Conservation (phyloP, 2,329 filamentous ascomycete genomes). For the Triangularia verruculosa region DNA sequence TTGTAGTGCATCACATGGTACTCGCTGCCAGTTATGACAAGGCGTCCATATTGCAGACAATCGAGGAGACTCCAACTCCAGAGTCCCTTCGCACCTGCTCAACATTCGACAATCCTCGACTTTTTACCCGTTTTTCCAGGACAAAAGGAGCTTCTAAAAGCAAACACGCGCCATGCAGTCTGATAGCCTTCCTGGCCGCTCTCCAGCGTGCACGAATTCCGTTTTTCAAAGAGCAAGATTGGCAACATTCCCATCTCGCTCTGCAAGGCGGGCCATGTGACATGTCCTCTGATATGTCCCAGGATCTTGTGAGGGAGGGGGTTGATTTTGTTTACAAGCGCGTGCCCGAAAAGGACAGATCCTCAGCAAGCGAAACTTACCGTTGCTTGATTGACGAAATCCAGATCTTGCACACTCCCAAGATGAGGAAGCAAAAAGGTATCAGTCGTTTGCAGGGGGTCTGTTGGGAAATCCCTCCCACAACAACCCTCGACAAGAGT, state of each 20-base stretch:
- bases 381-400: neutral
- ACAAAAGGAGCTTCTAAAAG: too few relatives aligned
- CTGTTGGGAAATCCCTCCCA: neutral
- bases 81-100: neutral
- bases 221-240: neutral
- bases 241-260: neutral
- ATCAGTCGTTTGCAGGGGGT: neutral
- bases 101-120: neutral
- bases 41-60: neutral
- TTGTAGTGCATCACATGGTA: too few relatives aligned
- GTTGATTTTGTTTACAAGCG: neutral
- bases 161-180: neutral
- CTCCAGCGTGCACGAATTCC: neutral
- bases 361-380: neutral
- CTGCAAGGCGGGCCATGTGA: neutral
- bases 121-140: neutral
- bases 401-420: neutral
- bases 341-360: neutral
- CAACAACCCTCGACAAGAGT: neutral
- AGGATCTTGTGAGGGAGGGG: neutral
- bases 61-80: neutral
- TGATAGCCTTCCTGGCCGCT: neutral
- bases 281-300: neutral
- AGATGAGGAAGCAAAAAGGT: neutral
- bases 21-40: neutral